Conservation (phyloP, 78 protist genomes). For the Diacronema lutheri region DNA sequence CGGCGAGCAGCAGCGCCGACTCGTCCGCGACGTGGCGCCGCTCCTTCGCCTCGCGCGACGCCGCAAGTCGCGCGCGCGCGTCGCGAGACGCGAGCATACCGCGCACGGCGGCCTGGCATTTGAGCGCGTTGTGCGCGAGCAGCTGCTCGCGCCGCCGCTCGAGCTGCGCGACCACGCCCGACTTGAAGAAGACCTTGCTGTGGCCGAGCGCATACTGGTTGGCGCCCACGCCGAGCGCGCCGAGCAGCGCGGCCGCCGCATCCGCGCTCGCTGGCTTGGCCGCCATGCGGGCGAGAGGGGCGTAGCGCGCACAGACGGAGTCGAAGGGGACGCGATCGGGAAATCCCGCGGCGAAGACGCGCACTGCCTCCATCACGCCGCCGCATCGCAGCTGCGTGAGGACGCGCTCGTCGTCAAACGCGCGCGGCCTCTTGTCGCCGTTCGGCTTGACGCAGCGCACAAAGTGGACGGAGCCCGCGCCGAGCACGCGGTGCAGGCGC, state of each 20-base stretch:
- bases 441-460: constrained; percentile 12
- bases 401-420: neutral
- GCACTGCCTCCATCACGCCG: constrained; percentile 15
- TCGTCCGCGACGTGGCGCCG: no score
- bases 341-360: neutral
- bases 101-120: neutral
- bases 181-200: neutral
- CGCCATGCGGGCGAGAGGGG: no score
- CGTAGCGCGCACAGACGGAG: neutral
- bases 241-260: neutral
- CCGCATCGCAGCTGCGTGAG: constrained; percentile 5
- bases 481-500: neutral
- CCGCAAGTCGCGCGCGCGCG: neutral
- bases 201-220: neutral
- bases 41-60: neutral
- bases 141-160: neutral
- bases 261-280: neutral
- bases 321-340: neutral
- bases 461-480: neutral
- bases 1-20: no score
- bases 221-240: neutral
- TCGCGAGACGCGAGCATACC: neutral
- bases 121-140: neutral
- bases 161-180: neutral
- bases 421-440: neutral